Base-by-base conservation (phyloP, 2,329 filamentous ascomycete genomes). In the Eutypella sp. region DNA sequence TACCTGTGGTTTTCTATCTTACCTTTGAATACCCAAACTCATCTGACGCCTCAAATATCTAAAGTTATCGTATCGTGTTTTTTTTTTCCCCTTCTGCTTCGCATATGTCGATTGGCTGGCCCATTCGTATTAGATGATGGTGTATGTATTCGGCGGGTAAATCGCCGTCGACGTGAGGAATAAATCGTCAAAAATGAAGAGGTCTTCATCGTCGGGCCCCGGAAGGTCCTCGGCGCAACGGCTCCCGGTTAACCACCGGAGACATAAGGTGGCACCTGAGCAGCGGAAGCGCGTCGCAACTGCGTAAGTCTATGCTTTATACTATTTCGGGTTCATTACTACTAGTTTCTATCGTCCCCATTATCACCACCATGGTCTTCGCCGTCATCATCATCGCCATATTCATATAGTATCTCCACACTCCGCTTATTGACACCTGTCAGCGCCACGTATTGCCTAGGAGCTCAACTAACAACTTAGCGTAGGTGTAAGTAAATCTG, bases 231-330 rank as follows among this genome's bases (percentile, higher is more conserved):
- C 36, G 15, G 36, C 23, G 2, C 60, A 69, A 44, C 67, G 73
- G 44, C 62, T 76, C 51, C 72, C 73, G 23, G 73, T 76, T 51
- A 75, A 76, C 54, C 72, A 72, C 42, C 70, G 73, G 41, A 66
- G 71, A 42, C 67, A 72, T 53, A 73, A 72, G 59, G 73, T 76
- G 41, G 57, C 68, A 20, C 65, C 68, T 4, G 71, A 72, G 40
- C 59, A 72, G 49, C 67, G 73, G 42, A 75, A 75, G 58, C 68
- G 73, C 38, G 73, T 76, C 40, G 65, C 67, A 15, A 73, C 70
- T 45, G 73, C 73, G 73, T 76, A 62, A 68, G 72, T 68, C 36
- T 5, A 19, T 19, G 13, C n/a, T n/a, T n/a, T n/a, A n/a, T n/a
- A n/a, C n/a, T n/a, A n/a, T n/a, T n/a, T n/a, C n/a, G n/a, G n/a